These are phyloP conservation scores for Rhododendron mucronatum DNA, from an alignment of 148 eudicot species.

Conservation along the genomic window DNA sequence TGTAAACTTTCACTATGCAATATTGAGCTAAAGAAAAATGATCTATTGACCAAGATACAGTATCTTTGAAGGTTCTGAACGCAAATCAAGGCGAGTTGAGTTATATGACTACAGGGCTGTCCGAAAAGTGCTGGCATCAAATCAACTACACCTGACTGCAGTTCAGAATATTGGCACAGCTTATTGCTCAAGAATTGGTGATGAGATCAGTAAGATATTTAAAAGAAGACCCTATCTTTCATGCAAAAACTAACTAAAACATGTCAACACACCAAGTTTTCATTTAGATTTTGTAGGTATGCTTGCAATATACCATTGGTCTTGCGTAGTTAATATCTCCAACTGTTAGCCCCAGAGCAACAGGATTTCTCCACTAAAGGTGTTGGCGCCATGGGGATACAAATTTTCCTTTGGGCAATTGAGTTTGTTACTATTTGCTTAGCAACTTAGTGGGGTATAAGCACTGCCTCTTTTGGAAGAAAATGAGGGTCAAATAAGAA, in stretches of 20 bases:
- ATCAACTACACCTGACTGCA: no score
- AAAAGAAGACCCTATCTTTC: not conserved
- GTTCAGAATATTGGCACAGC: no score
- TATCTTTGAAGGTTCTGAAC: no score
- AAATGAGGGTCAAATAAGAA: not conserved
- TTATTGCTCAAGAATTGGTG: constrained; percentile 8
- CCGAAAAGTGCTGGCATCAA: no score
- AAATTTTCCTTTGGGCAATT: no score
- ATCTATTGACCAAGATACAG: no score
- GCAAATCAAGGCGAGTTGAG: no score
- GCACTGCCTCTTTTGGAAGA: no score
- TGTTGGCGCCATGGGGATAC: not conserved
- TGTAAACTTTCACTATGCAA: no score
- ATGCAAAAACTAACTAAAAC: not conserved
- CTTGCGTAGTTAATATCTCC: not conserved
- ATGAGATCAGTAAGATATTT: not conserved
- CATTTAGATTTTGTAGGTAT: not conserved
- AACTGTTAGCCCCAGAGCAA: not conserved
- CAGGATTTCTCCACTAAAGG: not conserved
- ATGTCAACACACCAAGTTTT: not conserved
- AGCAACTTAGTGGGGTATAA: not conserved
- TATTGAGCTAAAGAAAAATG: no score
- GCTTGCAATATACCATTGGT: not conserved
- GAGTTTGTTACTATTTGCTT: not conserved
- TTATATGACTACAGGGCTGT: no score